phyloP scores from a whole-genome alignment of 768 basidiomycete species.

The Tephrocybe sp. region DNA sequence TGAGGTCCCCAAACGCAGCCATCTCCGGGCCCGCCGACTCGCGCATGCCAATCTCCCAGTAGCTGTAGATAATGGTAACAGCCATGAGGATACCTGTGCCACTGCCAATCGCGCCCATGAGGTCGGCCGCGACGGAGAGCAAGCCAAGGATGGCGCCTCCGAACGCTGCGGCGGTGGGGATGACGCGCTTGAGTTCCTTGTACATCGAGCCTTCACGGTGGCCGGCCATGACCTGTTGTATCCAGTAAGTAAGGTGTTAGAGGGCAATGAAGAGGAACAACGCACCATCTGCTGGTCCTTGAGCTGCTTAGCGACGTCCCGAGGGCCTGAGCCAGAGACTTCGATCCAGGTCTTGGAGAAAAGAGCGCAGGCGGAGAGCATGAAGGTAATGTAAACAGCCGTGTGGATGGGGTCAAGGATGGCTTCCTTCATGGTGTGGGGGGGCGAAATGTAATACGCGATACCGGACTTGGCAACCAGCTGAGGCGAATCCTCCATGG shows the following conservation, averaged over 20 bases:
- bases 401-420: conserved; percentile 95
- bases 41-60: conserved; percentile 95
- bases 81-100: conserved; percentile 98
- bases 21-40: conserved; percentile 85
- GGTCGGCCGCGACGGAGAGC: conserved; percentile 86
- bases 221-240: conserved; percentile 83
- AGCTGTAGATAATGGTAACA: conserved; percentile 96
- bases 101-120: conserved; percentile 95
- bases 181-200: conserved; percentile 97
- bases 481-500: conserved; percentile 91
- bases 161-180: conserved; percentile 96
- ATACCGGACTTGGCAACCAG: conserved; percentile 88
- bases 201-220: conserved; percentile 99
- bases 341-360: conserved; percentile 99
- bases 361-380: conserved; percentile 90
- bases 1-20: conserved; percentile 75
- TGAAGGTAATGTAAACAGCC: conserved; percentile 86
- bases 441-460: conserved; percentile 97
- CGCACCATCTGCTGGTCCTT: conserved; percentile 97
- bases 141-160: conserved; percentile 97
- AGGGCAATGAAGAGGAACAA: neutral
- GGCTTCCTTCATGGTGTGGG: conserved; percentile 88
- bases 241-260: neutral
- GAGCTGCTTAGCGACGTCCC: conserved; percentile 96
- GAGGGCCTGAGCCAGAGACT: conserved; percentile 92